Evolutionary conservation across 1,139 yeast species (phyloP).

Genomic region (Kazachstania sp.): DNA sequence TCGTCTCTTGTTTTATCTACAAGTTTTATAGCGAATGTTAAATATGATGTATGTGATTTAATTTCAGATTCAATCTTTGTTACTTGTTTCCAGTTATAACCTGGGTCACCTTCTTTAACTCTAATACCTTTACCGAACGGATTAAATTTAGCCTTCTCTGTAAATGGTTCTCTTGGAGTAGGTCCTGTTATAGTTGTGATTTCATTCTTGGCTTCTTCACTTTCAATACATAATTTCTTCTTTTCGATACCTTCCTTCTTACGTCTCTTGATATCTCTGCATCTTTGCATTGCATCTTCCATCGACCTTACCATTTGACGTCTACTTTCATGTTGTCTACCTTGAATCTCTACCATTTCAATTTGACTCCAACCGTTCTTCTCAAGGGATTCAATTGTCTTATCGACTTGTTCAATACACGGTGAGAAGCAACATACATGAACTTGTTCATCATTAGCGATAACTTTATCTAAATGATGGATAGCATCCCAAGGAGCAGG

Average conservation of each 20-base stretch:
- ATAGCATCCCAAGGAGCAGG: constrained; percentile 98
- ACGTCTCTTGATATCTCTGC: constrained; percentile 71
- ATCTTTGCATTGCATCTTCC: constrained; percentile 70
- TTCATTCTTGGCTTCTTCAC: constrained; percentile 18
- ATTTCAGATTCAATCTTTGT: constrained; percentile 76
- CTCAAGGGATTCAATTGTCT: constrained; percentile 68
- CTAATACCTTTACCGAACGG: constrained; percentile 80
- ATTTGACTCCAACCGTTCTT: constrained; percentile 77
- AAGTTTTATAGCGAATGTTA: constrained; percentile 69
- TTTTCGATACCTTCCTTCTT: constrained; percentile 67
- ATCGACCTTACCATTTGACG: constrained; percentile 78
- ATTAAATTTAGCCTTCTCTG: constrained; percentile 55
- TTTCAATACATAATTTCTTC: constrained; percentile 36
- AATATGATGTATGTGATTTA: constrained; percentile 88
- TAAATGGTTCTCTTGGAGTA: constrained; percentile 20
- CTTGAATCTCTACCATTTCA: constrained; percentile 88
- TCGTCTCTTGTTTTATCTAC: constrained; percentile 18
- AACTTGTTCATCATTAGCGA: constrained; percentile 46
- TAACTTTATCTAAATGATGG: constrained; percentile 56
- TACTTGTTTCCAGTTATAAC: constrained; percentile 72
- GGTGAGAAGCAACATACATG: constrained; percentile 93
- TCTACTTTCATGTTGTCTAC: constrained; percentile 84
- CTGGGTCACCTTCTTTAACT: constrained; percentile 77
- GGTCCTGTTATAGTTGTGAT: constrained; percentile 10
- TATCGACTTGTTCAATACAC: constrained; percentile 92